Evolutionary conservation across 2,329 filamentous ascomycete species (phyloP).

Genomic region (Aspergillus sp.): DNA sequence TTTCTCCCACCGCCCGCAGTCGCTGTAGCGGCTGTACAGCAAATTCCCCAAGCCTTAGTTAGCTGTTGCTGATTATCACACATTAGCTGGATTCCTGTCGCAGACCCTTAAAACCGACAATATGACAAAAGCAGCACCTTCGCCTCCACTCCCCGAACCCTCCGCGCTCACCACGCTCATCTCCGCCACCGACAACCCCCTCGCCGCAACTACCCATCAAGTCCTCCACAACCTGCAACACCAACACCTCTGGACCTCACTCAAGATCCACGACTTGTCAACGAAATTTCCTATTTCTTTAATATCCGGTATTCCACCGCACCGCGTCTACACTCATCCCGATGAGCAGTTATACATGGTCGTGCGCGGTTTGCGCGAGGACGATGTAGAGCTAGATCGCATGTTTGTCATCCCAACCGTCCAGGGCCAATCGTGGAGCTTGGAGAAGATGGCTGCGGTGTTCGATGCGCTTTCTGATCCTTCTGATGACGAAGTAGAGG

Average conservation of each 20-base stretch:
- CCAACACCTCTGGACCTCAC: conserved; percentile 61
- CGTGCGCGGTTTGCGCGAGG: conserved; percentile 48
- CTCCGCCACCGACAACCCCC: conserved; percentile 25
- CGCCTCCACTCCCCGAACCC: conserved; percentile 18
- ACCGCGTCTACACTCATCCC: conserved; percentile 62
- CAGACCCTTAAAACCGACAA: not conserved
- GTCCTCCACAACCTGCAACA: conserved; percentile 64
- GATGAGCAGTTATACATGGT: conserved; percentile 64
- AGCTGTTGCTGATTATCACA: not conserved
- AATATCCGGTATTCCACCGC: conserved; percentile 62
- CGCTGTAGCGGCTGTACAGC: not conserved
- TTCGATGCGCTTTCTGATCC: conserved; percentile 53
- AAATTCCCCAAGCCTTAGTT: not conserved
- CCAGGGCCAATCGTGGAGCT: conserved; percentile 60
- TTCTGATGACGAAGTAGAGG: conserved; percentile 13
- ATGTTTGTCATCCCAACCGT: conserved; percentile 62
- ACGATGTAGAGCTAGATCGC: conserved; percentile 50
- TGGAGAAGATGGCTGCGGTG: conserved; percentile 54
- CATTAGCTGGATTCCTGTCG: not conserved
- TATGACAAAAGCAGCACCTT: not conserved
- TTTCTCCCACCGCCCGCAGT: conserved; percentile 1
- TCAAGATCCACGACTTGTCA: conserved; percentile 51
- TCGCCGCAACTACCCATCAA: conserved; percentile 54
- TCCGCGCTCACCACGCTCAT: conserved; percentile 46
- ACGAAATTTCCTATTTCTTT: conserved; percentile 42